These are phyloP conservation scores for Termitomyces sp. DNA, from an alignment of 768 basidiomycete species.

Conservation along the genomic window DNA sequence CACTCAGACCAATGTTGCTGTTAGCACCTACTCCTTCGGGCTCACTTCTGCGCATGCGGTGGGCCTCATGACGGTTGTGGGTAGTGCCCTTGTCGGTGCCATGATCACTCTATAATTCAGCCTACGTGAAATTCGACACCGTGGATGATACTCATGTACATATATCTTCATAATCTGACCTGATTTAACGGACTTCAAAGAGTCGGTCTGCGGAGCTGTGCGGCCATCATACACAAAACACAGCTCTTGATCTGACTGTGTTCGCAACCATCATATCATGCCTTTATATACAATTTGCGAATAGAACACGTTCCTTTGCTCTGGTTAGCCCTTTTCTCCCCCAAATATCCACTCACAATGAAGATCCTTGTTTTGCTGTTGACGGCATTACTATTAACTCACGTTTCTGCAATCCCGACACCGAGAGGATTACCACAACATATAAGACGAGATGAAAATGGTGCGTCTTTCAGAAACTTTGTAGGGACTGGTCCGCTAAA, in stretches of 20 bases:
- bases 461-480: not conserved
- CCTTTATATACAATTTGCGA: not conserved
- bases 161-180: not conserved
- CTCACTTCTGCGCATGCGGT: constrained; percentile 25
- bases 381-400: constrained; percentile 10
- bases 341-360: constrained; percentile 1
- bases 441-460: constrained; percentile 6
- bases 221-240: not conserved
- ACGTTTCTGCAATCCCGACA: constrained; percentile 1
- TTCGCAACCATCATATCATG: not conserved
- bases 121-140: not conserved
- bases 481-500: not conserved
- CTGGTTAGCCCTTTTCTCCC: constrained; percentile 11
- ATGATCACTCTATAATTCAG: constrained; percentile 27
- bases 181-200: not conserved
- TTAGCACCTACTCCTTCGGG: constrained; percentile 17
- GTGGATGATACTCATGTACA: not conserved
- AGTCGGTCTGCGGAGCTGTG: no score
- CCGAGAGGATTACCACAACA: not conserved
- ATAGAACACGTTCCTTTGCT: constrained; percentile 3
- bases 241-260: not conserved
- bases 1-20: constrained; percentile 19
- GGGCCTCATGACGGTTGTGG: constrained; percentile 30
- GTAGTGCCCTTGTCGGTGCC: constrained; percentile 36
- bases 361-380: constrained; percentile 12